A percentile compares a stretch with the other conserved stretches of the same genome.
These are phyloP conservation scores for Simplicillium sp. DNA, from an alignment of 2,329 filamentous ascomycete genomes.

Conservation along the genomic window DNA sequence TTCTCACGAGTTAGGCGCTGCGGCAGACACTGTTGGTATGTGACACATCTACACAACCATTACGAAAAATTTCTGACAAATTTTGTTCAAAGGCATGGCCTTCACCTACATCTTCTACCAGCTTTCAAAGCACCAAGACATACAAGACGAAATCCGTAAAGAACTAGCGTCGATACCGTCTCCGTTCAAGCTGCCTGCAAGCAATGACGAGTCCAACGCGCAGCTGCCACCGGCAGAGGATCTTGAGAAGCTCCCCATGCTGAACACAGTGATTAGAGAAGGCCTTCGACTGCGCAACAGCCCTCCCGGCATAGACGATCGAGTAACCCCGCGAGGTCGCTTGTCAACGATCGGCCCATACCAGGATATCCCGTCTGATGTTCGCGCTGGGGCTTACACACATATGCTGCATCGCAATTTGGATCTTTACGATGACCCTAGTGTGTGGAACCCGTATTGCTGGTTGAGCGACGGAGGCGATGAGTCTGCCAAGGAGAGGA, in stretches of 20 bases:
- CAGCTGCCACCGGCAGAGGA: no score
- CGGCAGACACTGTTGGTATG: no score
- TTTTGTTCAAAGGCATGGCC: background rate
- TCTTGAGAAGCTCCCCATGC: background rate
- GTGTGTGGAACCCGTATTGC: background rate
- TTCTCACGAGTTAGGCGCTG: no score
- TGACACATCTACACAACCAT: no score
- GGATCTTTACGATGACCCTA: background rate
- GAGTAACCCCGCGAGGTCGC: background rate
- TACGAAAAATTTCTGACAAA: no score
- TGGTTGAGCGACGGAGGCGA: background rate
- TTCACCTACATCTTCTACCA: slow-evolving; percentile 1
- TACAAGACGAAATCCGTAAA: background rate
- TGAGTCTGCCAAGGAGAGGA: background rate
- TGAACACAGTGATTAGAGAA: background rate
- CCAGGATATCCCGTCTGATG: background rate
- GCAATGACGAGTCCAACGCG: no score
- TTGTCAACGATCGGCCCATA: background rate
- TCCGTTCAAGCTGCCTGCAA: no score
- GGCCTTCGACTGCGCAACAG: background rate
- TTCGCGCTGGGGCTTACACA: background rate
- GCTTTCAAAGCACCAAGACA: background rate
- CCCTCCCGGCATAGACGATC: background rate
- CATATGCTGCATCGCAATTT: background rate
- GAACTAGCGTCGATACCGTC: background rate